phyloP scores from a whole-genome alignment of 495 filamentous ascomycete species.

The Penicillium chermesinum region DNA sequence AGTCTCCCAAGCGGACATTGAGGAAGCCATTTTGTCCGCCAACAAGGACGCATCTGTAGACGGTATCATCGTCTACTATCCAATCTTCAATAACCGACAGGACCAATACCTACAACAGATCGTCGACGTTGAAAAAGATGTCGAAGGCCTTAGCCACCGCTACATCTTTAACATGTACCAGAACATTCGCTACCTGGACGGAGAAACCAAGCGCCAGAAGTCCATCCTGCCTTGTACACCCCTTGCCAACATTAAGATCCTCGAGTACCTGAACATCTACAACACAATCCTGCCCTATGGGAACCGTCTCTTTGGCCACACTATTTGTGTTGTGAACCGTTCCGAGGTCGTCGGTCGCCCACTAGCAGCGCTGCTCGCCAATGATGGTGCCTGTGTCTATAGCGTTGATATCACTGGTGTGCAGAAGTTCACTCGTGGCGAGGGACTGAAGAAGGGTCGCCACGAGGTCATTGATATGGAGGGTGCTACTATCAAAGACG shows the following conservation, averaged over 20 bases:
- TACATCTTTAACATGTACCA: constrained; percentile 99
- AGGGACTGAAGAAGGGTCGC: constrained; percentile 70
- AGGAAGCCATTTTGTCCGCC: constrained; percentile 76
- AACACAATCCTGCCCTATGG: constrained; percentile 93
- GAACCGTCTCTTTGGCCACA: constrained; percentile 84
- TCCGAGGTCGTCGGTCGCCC: constrained; percentile 93
- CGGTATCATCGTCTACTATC: constrained; percentile 98
- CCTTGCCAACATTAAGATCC: constrained; percentile 89
- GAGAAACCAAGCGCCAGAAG: constrained; percentile 68
- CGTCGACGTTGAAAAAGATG: constrained; percentile 84
- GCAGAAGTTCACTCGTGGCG: constrained; percentile 86
- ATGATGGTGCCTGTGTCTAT: constrained; percentile 93
- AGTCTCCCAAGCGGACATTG: constrained; percentile 79
- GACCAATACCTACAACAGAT: constrained; percentile 95
- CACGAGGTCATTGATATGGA: constrained; percentile 81
- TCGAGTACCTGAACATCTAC: constrained; percentile 93
- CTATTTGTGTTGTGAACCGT: constrained; percentile 91
- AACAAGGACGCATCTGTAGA: constrained; percentile 74
- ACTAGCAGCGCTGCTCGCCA: constrained; percentile 89
- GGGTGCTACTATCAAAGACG: constrained; percentile 69
- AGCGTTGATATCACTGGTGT: constrained; percentile 87
- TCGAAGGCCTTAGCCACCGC: constrained; percentile 88
- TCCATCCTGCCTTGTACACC: constrained; percentile 93
- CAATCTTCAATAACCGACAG: constrained; percentile 83
- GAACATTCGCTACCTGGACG: constrained; percentile 90